phyloP scores from a whole-genome alignment of 176 grass and related monocot species.

The Dendrocalamus sinicus region DNA sequence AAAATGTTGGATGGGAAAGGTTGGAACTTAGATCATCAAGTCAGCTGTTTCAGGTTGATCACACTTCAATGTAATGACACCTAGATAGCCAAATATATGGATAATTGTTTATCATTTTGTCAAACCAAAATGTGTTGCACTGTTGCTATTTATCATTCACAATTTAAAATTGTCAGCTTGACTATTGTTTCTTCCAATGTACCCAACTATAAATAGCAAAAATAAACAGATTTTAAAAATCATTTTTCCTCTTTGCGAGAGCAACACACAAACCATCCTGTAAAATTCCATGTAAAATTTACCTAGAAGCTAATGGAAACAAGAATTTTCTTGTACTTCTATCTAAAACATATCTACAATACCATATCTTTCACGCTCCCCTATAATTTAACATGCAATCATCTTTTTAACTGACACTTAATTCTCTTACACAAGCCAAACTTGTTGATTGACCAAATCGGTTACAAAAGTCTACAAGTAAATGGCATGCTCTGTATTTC shows the following conservation, averaged over 20 bases:
- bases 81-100: neutral
- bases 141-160: neutral
- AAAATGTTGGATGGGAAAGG: slow-evolving; percentile 4
- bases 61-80: neutral
- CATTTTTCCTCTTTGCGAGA: neutral
- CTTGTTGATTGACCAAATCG: slow-evolving; percentile 9
- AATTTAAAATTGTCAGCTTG: slow-evolving; percentile 6
- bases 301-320: slow-evolving; percentile 6
- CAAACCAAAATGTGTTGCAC: neutral
- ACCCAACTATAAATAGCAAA: neutral
- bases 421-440: slow-evolving; percentile 18
- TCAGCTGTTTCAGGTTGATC: neutral
- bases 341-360: slow-evolving; percentile 6
- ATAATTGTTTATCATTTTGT: slow-evolving; percentile 4
- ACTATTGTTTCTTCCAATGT: neutral
- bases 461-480: neutral
- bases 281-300: slow-evolving; percentile 10
- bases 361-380: neutral
- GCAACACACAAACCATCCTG: neutral
- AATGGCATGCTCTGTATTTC: neutral
- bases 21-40: slow-evolving; percentile 25
- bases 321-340: neutral
- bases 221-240: neutral
- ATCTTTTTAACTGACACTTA: slow-evolving; percentile 10
- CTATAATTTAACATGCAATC: neutral